These are phyloP conservation scores for Puya raimondii DNA, from an alignment of 176 grass and related monocot species.

Conservation along the genomic window DNA sequence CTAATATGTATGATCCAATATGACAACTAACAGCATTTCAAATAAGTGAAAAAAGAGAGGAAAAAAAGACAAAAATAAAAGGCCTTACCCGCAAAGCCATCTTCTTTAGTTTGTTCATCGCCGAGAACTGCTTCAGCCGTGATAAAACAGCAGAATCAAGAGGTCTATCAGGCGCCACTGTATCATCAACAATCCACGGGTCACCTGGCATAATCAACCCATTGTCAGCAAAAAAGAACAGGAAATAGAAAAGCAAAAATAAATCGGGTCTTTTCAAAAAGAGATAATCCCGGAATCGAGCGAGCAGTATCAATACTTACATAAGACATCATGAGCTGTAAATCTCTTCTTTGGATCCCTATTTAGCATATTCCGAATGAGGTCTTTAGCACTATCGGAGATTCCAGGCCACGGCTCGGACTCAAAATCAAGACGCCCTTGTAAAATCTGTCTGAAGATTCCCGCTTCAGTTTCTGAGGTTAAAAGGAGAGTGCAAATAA, in stretches of 20 bases:
- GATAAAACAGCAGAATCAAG: slow-evolving; percentile 99
- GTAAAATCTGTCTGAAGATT: slow-evolving; percentile 96
- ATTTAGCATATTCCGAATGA: slow-evolving; percentile 83
- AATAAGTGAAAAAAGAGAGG: slow-evolving; percentile 5
- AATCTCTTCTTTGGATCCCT: slow-evolving; percentile 71
- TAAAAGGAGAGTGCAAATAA: slow-evolving; percentile 13
- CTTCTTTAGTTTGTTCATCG: slow-evolving; percentile 99
- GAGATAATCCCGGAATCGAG: not conserved
- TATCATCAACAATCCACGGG: slow-evolving; percentile 96
- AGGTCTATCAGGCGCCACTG: slow-evolving; percentile 87
- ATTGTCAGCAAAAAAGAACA: slow-evolving; percentile 14
- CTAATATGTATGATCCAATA: not conserved
- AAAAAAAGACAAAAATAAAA: slow-evolving; percentile 1
- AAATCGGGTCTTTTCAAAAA: not conserved
- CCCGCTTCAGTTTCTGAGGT: slow-evolving; percentile 90
- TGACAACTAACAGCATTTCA: slow-evolving; percentile 7
- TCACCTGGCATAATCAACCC: slow-evolving; percentile 52
- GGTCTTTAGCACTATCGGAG: slow-evolving; percentile 90
- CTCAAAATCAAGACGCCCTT: slow-evolving; percentile 93
- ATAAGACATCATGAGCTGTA: slow-evolving; percentile 90
- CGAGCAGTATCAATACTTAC: slow-evolving; percentile 37
- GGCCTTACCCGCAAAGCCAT: slow-evolving; percentile 84
- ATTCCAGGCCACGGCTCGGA: slow-evolving; percentile 92
- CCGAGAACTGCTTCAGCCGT: slow-evolving; percentile 94
- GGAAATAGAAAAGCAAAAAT: not conserved